Evolutionary conservation across 192 early-diverging fungal species (phyloP).

Genomic region (Endogone sp.): DNA sequence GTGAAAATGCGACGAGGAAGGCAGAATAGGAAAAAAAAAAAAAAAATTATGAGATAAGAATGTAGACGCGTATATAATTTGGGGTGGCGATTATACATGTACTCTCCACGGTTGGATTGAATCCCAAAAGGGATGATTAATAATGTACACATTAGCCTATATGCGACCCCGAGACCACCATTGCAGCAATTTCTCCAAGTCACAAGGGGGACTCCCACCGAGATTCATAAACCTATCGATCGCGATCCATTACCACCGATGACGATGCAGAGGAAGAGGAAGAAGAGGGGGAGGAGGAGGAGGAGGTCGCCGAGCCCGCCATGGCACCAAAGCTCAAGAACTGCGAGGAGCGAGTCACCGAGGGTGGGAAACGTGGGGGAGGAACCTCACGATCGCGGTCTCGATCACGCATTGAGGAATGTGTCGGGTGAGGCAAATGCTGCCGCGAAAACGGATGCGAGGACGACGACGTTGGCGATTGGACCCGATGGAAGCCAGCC

Average conservation of each 20-base stretch:
- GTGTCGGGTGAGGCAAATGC: no score
- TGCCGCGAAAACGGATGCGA: background rate
- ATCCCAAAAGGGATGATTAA: background rate
- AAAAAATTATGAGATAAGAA: background rate
- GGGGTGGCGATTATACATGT: background rate
- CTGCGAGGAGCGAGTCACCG: background rate
- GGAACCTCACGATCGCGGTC: background rate
- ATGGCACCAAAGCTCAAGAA: background rate
- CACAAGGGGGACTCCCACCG: background rate
- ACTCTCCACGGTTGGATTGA: background rate
- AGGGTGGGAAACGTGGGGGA: background rate
- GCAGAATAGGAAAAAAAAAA: no score
- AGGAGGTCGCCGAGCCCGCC: background rate
- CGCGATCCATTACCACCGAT: background rate
- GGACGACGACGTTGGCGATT: background rate
- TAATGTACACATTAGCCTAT: background rate
- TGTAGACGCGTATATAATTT: background rate
- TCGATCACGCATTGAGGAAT: background rate
- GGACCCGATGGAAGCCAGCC: background rate
- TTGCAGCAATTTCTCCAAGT: background rate
- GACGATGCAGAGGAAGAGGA: background rate
- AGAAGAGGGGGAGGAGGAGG: no score
- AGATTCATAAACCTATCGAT: background rate
- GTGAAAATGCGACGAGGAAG: no score
- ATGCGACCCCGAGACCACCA: background rate